Conservation (phyloP, 768 basidiomycete species). For the Boletus huronensis region DNA sequence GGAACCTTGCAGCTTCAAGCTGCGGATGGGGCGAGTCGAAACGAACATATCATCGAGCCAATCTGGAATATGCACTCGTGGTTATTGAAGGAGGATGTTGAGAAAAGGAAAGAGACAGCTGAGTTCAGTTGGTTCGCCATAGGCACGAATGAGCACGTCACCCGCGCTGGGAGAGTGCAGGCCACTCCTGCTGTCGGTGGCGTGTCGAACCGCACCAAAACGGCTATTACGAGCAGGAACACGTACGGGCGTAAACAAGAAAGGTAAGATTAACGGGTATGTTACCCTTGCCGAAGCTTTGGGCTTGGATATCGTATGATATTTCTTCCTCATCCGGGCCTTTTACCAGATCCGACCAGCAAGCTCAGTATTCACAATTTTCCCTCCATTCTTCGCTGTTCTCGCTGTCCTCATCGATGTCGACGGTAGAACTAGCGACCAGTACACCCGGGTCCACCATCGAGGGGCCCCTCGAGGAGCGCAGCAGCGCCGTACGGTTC, state of each 20-base stretch:
- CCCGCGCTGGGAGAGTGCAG: too few species aligned
- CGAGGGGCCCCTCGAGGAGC: constrained; percentile 21
- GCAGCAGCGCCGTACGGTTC: constrained; percentile 53
- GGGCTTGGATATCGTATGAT: too few species aligned
- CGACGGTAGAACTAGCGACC: neutral
- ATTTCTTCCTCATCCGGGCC: neutral
- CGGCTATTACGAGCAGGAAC: neutral
- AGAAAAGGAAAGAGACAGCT: neutral
- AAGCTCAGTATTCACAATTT: too few species aligned
- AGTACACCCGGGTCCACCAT: neutral
- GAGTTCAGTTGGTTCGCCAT: neutral
- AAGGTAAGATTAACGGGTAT: constrained; percentile 12
- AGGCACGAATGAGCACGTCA: neutral
- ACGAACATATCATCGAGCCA: too few species aligned
- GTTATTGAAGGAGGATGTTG: too few species aligned
- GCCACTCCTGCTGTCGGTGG: neutral
- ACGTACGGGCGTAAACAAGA: constrained; percentile 2
- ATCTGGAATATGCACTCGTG: too few species aligned
- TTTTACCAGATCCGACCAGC: neutral
- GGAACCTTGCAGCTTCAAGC: neutral
- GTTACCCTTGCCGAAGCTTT: too few species aligned
- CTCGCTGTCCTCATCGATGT: constrained; percentile 9
- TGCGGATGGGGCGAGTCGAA: neutral
- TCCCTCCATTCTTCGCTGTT: too few species aligned
- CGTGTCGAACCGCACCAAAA: neutral